Conservation (phyloP, 2,329 filamentous ascomycete species). For the Venturia carpophila region DNA sequence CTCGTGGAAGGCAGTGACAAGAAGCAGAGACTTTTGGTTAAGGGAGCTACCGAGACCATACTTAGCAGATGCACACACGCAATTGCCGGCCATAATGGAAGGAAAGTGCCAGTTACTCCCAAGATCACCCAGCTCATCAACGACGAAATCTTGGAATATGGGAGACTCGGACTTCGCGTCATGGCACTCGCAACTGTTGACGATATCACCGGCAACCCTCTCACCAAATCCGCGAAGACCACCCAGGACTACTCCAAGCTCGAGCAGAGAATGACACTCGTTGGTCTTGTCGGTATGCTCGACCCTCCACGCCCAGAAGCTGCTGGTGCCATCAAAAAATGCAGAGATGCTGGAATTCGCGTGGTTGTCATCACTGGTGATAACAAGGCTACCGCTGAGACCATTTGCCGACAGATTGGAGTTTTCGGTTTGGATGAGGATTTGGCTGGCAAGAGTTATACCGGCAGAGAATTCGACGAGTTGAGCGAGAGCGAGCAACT, state of each 20-base stretch:
- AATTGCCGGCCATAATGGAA: slow-evolving; percentile 69
- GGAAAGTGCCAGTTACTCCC: slow-evolving; percentile 62
- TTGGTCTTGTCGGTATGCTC: slow-evolving; percentile 92
- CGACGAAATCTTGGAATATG: slow-evolving; percentile 80
- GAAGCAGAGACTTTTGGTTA: slow-evolving; percentile 80
- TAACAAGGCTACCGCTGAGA: slow-evolving; percentile 95
- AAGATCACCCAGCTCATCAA: slow-evolving; percentile 63
- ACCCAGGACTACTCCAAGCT: slow-evolving; percentile 76
- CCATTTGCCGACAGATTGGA: slow-evolving; percentile 94
- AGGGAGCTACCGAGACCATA: slow-evolving; percentile 91
- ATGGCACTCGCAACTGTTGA: slow-evolving; percentile 86
- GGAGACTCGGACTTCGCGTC: slow-evolving; percentile 84
- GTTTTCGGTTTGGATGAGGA: slow-evolving; percentile 79
- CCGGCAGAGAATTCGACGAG: slow-evolving; percentile 87
- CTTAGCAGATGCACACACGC: slow-evolving; percentile 84
- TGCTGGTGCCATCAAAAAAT: slow-evolving; percentile 74
- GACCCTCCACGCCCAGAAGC: slow-evolving; percentile 95
- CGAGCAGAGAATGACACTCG: slow-evolving; percentile 88
- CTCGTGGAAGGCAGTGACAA: slow-evolving; percentile 49
- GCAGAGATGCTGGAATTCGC: slow-evolving; percentile 86
- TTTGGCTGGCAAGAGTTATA: slow-evolving; percentile 85
- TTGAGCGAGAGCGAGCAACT: slow-evolving; percentile 72
- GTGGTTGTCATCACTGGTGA: slow-evolving; percentile 98
- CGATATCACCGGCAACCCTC: slow-evolving; percentile 60
- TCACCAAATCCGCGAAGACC: slow-evolving; percentile 68